phyloP scores from a whole-genome alignment of 2,329 filamentous ascomycete species.

The Fulvia fulva region DNA sequence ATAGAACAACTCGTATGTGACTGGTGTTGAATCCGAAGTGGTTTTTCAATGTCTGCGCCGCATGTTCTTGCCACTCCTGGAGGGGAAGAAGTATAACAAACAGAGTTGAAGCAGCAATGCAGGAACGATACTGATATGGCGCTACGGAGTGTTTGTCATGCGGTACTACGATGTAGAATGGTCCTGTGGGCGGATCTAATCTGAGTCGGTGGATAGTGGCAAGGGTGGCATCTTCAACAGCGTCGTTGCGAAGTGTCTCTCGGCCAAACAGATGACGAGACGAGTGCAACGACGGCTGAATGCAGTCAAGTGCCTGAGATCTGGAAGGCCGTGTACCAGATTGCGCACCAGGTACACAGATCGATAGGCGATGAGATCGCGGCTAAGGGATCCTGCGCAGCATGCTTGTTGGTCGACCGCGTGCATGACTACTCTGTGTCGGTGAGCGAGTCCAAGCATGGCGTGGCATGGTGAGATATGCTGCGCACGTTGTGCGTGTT shows the following conservation, averaged over 20 bases:
- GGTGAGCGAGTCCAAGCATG: neutral
- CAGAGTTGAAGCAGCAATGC: neutral
- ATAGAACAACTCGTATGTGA: neutral
- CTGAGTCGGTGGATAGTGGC: slow-evolving; percentile 4
- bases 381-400: slow-evolving; percentile 7
- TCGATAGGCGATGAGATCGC: slow-evolving; percentile 14
- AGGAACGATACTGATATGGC: slow-evolving; percentile 8
- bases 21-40: neutral
- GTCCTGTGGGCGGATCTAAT: slow-evolving; percentile 1
- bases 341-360: slow-evolving; percentile 14
- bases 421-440: neutral
- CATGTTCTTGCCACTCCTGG: slow-evolving; percentile 1
- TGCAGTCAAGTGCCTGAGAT: slow-evolving; percentile 14
- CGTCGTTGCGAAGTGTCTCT: neutral
- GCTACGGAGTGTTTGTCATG: slow-evolving; percentile 8
- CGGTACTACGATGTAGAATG: slow-evolving; percentile 4
- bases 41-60: neutral
- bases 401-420: slow-evolving; percentile 5
- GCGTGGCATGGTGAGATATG: neutral
- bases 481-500: neutral
- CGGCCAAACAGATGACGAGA: slow-evolving; percentile 10
- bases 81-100: neutral
- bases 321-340: slow-evolving; percentile 5
- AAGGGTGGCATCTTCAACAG: slow-evolving; percentile 12
- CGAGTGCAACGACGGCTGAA: slow-evolving; percentile 1